phyloP scores from a whole-genome alignment of 495 filamentous ascomycete genomes.

The Xylaria flabelliformis region DNA sequence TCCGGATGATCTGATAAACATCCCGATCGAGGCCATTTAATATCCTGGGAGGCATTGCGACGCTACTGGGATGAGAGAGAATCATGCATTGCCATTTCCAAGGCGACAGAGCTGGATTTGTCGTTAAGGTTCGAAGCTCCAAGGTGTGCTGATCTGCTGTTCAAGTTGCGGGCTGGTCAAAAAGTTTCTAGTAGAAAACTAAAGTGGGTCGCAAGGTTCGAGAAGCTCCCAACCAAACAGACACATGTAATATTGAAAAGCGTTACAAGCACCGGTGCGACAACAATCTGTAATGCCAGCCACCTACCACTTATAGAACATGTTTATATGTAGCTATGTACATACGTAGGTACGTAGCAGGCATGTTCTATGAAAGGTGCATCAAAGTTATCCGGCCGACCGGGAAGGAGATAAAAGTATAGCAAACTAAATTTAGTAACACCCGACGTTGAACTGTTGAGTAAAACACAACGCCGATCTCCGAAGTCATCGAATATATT shows the following conservation, averaged over 20 bases:
- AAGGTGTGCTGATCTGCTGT: neutral
- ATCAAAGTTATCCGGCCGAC: neutral
- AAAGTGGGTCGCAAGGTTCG: constrained; percentile 6
- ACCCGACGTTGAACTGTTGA: neutral
- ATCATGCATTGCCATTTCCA: neutral
- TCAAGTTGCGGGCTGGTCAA: constrained; percentile 3
- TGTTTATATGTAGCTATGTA: neutral
- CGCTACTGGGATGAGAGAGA: neutral
- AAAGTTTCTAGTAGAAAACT: constrained; percentile 9
- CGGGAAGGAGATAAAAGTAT: neutral
- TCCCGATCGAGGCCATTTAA: constrained; percentile 47
- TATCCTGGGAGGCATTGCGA: constrained; percentile 33
- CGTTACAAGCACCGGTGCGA: neutral
- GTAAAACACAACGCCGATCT: neutral
- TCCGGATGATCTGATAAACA: constrained; percentile 76
- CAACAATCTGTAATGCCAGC: neutral
- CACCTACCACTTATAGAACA: neutral
- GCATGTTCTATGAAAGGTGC: neutral
- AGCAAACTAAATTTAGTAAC: neutral
- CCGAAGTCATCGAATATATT: neutral
- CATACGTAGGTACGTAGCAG: neutral
- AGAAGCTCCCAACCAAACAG: neutral
- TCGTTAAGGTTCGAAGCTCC: neutral
- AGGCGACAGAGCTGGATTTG: neutral
- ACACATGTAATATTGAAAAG: neutral